Percentiles rank a stretch among this genome's conserved stretches.
Evolutionary conservation across 306 rosid species (phyloP).

Genomic region (Sophora flavescens): DNA sequence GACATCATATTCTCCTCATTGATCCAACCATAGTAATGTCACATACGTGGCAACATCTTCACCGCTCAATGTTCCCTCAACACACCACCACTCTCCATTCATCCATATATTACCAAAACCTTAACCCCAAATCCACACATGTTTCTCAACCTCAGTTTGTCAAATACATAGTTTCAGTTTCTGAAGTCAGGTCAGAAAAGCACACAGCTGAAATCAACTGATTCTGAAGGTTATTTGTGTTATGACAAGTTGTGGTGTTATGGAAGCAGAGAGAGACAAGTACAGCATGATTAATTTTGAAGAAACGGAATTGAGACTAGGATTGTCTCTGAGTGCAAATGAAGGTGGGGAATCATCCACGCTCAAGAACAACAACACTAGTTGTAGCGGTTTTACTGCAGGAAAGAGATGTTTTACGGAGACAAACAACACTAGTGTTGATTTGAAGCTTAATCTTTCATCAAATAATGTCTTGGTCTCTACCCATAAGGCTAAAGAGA

Average conservation of each 20-base stretch:
- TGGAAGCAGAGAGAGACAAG: constrained; percentile 31
- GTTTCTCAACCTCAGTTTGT: not conserved
- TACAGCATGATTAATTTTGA: constrained; percentile 74
- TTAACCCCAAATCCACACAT: not conserved
- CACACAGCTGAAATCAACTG: not conserved
- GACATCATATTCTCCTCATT: constrained; percentile 70
- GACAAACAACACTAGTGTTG: constrained; percentile 33
- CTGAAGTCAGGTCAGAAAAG: not conserved
- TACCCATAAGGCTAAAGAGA: constrained; percentile 24
- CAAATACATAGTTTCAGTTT: not conserved
- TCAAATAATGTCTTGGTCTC: constrained; percentile 47
- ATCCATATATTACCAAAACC: constrained; percentile 39
- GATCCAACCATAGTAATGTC: constrained; percentile 41
- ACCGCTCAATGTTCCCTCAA: constrained; percentile 1
- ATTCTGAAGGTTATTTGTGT: not conserved
- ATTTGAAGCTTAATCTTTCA: constrained; percentile 91
- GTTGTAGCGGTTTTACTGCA: not conserved
- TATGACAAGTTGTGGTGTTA: constrained; percentile 39
- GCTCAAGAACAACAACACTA: not conserved
- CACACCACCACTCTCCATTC: not conserved
- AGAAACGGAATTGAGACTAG: constrained; percentile 84
- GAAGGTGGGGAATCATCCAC: constrained; percentile 36
- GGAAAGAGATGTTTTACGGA: constrained; percentile 79
- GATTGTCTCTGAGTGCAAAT: constrained; percentile 53
- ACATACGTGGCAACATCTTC: constrained; percentile 63